Percentiles rank a stretch among this genome's conserved stretches.
These are phyloP conservation scores for Brassica cretica DNA, from an alignment of 345 rosid species.

Conservation along the genomic window DNA sequence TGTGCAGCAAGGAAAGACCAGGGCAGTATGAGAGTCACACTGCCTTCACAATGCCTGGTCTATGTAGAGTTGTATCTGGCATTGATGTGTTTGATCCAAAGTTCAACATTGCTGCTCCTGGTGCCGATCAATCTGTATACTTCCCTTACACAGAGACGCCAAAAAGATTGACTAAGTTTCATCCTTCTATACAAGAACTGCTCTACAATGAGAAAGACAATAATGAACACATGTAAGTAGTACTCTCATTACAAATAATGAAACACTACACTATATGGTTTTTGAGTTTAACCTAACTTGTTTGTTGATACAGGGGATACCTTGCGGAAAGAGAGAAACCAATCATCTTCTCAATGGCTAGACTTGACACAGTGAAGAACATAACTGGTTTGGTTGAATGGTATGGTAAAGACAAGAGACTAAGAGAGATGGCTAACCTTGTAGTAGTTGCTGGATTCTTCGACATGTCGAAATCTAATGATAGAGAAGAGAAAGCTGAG, in stretches of 20 bases:
- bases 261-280: background rate
- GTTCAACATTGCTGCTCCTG: constrained; percentile 93
- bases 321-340: constrained; percentile 77
- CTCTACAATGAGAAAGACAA: constrained; percentile 66
- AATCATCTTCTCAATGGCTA: constrained; percentile 95
- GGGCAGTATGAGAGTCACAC: constrained; percentile 93
- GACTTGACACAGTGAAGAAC: constrained; percentile 90
- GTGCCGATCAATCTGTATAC: constrained; percentile 95
- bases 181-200: constrained; percentile 75
- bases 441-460: constrained; percentile 92
- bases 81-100: constrained; percentile 89
- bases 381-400: constrained; percentile 85
- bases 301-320: constrained; percentile 61
- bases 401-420: constrained; percentile 81
- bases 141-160: constrained; percentile 65
- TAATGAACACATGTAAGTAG: constrained; percentile 71
- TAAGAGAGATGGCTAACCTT: constrained; percentile 77
- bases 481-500: constrained; percentile 86
- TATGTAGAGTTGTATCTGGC: constrained; percentile 84
- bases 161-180: constrained; percentile 53
- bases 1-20: constrained; percentile 63
- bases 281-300: background rate
- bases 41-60: constrained; percentile 93
- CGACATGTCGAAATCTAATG: constrained; percentile 70
- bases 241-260: constrained; percentile 1